phyloP scores from a whole-genome alignment of 208 protist genomes.

The Porcisia deanei region DNA sequence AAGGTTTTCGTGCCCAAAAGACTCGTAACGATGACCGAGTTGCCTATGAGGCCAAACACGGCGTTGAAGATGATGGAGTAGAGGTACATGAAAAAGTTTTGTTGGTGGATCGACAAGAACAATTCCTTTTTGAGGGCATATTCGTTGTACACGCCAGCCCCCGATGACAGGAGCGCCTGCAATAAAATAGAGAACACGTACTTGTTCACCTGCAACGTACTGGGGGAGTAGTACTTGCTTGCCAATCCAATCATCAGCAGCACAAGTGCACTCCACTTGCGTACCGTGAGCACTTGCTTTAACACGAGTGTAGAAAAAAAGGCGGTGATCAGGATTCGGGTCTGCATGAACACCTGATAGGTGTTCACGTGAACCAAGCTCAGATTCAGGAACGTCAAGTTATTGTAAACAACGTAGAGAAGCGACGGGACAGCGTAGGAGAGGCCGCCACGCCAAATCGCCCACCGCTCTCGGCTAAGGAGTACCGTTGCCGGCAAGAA shows the following conservation, averaged over 20 bases:
- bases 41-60: constrained; percentile 37
- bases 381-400: constrained; percentile 78
- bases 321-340: constrained; percentile 64
- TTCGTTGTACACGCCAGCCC: constrained; percentile 80
- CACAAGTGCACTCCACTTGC: constrained; percentile 53
- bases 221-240: constrained; percentile 54
- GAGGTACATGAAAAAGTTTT: constrained; percentile 88
- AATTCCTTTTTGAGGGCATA: constrained; percentile 65
- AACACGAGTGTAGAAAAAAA: constrained; percentile 53
- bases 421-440: constrained; percentile 53
- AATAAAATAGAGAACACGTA: constrained; percentile 46
- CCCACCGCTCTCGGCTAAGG: constrained; percentile 15
- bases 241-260: constrained; percentile 55
- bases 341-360: constrained; percentile 84
- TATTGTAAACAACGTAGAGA: constrained; percentile 87
- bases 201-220: constrained; percentile 23
- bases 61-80: constrained; percentile 77
- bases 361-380: constrained; percentile 59
- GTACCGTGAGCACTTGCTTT: constrained; percentile 29
- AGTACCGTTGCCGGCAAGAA: constrained; percentile 36
- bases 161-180: constrained; percentile 56
- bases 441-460: constrained; percentile 46
- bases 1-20: constrained; percentile 3
- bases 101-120: constrained; percentile 59
- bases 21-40: constrained; percentile 23